Conservation (phyloP, 2,329 filamentous ascomycete species). For the Lachnellula occidentalis region DNA sequence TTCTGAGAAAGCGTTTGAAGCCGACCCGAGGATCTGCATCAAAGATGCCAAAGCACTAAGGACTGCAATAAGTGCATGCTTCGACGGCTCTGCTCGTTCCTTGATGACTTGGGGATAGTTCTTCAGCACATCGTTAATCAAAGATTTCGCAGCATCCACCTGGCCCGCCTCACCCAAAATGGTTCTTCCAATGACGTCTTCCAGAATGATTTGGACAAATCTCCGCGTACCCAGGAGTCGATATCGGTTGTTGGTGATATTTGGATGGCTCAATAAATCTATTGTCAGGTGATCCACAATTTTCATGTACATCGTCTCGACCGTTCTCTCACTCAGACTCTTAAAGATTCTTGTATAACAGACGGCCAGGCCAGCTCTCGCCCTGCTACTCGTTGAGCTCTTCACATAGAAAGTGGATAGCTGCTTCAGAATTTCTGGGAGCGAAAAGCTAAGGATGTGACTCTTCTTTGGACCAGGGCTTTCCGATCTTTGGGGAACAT, state of each 20-base stretch:
- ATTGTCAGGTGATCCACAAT: constrained; percentile 77
- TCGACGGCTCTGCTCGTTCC: constrained; percentile 82
- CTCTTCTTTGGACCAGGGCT: constrained; percentile 72
- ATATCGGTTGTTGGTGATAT: constrained; percentile 79
- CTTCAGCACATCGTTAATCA: constrained; percentile 86
- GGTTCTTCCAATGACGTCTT: constrained; percentile 73
- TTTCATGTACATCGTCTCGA: constrained; percentile 75
- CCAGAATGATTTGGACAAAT: constrained; percentile 77
- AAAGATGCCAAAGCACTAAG: constrained; percentile 75
- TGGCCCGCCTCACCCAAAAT: constrained; percentile 89
- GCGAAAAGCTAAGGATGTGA: constrained; percentile 65
- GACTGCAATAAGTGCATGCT: constrained; percentile 74
- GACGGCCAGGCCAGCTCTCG: constrained; percentile 75
- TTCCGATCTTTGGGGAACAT: constrained; percentile 53
- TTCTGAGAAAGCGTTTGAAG: constrained; percentile 73
- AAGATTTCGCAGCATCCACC: constrained; percentile 68
- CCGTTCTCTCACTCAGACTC: constrained; percentile 71
- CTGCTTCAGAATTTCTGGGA: constrained; percentile 72
- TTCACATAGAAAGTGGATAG: constrained; percentile 77
- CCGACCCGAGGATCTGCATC: constrained; percentile 75
- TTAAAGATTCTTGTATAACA: constrained; percentile 81
- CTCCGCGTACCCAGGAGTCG: constrained; percentile 78
- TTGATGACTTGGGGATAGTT: constrained; percentile 89
- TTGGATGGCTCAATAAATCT: constrained; percentile 72
- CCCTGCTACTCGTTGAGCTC: constrained; percentile 70